phyloP scores from a whole-genome alignment of 495 filamentous ascomycete species.

The Neurospora pannonica region DNA sequence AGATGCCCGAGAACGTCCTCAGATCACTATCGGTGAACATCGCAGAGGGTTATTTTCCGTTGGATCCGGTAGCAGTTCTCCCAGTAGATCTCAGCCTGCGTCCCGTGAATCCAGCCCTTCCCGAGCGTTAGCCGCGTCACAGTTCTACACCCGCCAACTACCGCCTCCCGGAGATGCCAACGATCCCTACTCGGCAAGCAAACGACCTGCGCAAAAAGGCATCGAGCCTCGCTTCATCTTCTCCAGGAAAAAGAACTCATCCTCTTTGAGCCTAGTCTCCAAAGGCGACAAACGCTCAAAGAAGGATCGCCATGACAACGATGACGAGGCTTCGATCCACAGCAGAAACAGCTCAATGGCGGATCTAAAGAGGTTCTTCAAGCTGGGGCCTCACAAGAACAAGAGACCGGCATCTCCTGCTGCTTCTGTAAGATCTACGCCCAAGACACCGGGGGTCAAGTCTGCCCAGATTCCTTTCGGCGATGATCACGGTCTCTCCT shows the following conservation, averaged over 20 bases:
- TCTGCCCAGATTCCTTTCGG: conserved; percentile 74
- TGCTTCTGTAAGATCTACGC: conserved; percentile 40
- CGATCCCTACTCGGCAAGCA: conserved; percentile 81
- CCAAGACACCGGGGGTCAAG: conserved; percentile 45
- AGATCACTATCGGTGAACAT: conserved; percentile 31
- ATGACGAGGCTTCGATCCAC: conserved; percentile 28
- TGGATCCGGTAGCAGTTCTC: conserved; percentile 46
- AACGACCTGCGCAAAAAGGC: conserved; percentile 58
- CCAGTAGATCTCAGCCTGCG: conserved; percentile 53
- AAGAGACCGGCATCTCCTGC: conserved; percentile 51
- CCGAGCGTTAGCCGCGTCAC: conserved; percentile 46
- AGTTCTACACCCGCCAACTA: conserved; percentile 56
- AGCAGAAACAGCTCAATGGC: conserved; percentile 79
- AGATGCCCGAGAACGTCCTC: conserved; percentile 28
- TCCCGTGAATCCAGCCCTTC: conserved; percentile 57
- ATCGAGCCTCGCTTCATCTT: conserved; percentile 88
- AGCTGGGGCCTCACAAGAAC: conserved; percentile 52
- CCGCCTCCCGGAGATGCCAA: conserved; percentile 74
- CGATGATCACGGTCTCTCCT: conserved; percentile 82
- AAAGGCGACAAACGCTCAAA: conserved; percentile 21
- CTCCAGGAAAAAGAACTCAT: conserved; percentile 41
- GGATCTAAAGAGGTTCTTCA: conserved; percentile 90
- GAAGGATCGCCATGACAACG: conserved; percentile 33
- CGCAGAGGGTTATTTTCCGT: conserved; percentile 64
- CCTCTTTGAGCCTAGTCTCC: conserved; percentile 33